These are phyloP conservation scores for Terfezia boudieri DNA, from an alignment of 495 filamentous ascomycete genomes.

Conservation along the genomic window DNA sequence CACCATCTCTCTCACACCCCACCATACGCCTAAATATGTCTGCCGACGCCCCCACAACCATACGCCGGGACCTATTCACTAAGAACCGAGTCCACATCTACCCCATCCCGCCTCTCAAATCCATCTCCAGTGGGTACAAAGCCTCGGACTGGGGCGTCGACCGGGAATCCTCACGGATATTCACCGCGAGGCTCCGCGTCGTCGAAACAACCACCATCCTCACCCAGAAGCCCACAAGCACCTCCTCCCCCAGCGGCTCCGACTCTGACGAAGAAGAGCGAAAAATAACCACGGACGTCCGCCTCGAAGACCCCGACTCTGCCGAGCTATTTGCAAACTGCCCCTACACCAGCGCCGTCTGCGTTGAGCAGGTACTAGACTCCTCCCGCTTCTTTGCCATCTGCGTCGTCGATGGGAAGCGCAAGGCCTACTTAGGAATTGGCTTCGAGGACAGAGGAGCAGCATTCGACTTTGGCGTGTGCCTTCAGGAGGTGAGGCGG, in stretches of 20 bases:
- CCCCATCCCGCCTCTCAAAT: constrained; percentile 42
- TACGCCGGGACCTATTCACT: constrained; percentile 59
- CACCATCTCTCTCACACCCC: background rate
- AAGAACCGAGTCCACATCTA: constrained; percentile 52
- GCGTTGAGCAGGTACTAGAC: constrained; percentile 52
- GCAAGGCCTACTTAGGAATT: constrained; percentile 56
- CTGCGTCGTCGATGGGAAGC: constrained; percentile 41
- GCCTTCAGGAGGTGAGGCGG: constrained; percentile 43
- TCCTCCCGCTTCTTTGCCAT: constrained; percentile 60
- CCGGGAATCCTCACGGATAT: constrained; percentile 45
- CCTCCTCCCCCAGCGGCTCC: constrained; percentile 9
- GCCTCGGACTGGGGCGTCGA: constrained; percentile 53
- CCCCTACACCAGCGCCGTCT: constrained; percentile 29
- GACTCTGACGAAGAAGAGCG: constrained; percentile 21
- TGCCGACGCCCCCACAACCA: constrained; percentile 31
- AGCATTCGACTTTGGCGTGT: constrained; percentile 62
- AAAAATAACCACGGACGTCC: constrained; percentile 41
- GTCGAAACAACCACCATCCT: constrained; percentile 43
- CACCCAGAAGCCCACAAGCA: background rate
- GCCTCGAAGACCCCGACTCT: constrained; percentile 46
- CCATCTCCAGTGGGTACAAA: constrained; percentile 39
- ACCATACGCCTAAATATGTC: background rate
- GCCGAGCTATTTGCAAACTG: constrained; percentile 61
- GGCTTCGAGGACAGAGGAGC: constrained; percentile 69
- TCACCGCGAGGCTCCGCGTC: constrained; percentile 58